phyloP scores from a whole-genome alignment of 371 early-diverging fungal genomes.

The Amoeboaphelidium protococcarum region DNA sequence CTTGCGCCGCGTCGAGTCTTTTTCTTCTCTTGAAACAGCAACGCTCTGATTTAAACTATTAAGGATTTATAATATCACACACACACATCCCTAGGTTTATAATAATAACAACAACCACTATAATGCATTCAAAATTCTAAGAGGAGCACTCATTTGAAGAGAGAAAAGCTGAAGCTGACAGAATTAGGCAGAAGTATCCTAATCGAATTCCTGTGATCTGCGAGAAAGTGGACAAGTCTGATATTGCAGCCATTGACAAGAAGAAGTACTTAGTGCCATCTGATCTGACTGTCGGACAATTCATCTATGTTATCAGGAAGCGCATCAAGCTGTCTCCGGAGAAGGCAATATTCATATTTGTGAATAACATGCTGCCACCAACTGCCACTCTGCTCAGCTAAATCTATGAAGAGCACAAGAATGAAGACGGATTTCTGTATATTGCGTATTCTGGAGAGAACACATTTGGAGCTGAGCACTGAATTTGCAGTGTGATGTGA shows the following conservation, averaged over 20 bases:
- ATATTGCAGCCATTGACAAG: slow-evolving; percentile 85
- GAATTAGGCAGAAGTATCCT: slow-evolving; percentile 85
- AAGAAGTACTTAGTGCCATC: slow-evolving; percentile 93
- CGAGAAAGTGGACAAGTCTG: slow-evolving; percentile 85
- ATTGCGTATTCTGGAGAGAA: slow-evolving; percentile 67
- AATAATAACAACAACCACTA: no score
- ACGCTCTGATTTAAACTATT: no score
- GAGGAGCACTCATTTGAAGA: slow-evolving; percentile 87
- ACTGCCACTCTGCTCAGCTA: slow-evolving; percentile 43
- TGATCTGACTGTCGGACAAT: slow-evolving; percentile 89
- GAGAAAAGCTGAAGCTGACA: slow-evolving; percentile 80
- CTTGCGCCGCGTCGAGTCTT: background rate
- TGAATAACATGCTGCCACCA: slow-evolving; percentile 69
- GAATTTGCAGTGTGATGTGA: no score
- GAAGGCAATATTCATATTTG: slow-evolving; percentile 92
- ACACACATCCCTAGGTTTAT: no score
- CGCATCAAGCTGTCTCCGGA: slow-evolving; percentile 35
- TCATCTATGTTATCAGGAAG: slow-evolving; percentile 69
- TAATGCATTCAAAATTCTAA: slow-evolving; percentile 83
- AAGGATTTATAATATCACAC: no score
- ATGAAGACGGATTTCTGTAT: slow-evolving; percentile 85
- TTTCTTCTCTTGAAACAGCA: background rate
- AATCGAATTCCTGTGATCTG: slow-evolving; percentile 88
- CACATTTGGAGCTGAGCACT: slow-evolving; percentile 53
- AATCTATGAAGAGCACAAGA: slow-evolving; percentile 79